phyloP scores from a whole-genome alignment of 164 flowering plant species.

The Nymphaea colorata region DNA sequence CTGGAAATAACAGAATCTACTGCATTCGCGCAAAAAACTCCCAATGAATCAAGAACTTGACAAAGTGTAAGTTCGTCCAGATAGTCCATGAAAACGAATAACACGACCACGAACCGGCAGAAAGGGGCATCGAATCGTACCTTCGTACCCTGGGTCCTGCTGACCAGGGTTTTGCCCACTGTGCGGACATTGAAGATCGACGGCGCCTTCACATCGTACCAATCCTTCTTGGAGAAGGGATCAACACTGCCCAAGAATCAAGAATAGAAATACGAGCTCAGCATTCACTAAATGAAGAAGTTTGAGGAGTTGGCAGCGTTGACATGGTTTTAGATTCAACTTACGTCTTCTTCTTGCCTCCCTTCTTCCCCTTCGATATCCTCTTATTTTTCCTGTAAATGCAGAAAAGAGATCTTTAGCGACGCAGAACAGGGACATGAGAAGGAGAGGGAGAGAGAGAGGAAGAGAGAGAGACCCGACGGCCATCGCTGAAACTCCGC shows the following conservation, averaged over 20 bases:
- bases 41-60: too few relatives aligned
- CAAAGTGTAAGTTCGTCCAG: too few relatives aligned
- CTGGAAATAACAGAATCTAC: too few relatives aligned
- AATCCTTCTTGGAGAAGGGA: slow-evolving; percentile 86
- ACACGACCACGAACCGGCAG: neutral
- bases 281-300: neutral
- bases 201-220: slow-evolving; percentile 91
- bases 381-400: slow-evolving; percentile 81
- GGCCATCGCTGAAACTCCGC: slow-evolving; percentile 12
- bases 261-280: neutral
- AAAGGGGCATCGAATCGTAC: slow-evolving; percentile 12
- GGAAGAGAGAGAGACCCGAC: slow-evolving; percentile 12
- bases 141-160: slow-evolving; percentile 94
- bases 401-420: neutral
- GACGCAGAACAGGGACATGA: neutral
- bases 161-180: slow-evolving; percentile 83
- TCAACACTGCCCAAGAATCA: slow-evolving; percentile 32
- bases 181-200: slow-evolving; percentile 40
- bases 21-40: too few relatives aligned
- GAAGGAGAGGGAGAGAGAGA: neutral
- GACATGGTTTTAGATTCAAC: slow-evolving; percentile 9
- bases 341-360: slow-evolving; percentile 94
- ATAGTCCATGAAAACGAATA: too few relatives aligned
- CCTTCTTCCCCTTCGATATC: slow-evolving; percentile 93
- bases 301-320: neutral